Base-by-base conservation (phyloP, 768 basidiomycete genomes). In the Leccinum rimulosum region DNA sequence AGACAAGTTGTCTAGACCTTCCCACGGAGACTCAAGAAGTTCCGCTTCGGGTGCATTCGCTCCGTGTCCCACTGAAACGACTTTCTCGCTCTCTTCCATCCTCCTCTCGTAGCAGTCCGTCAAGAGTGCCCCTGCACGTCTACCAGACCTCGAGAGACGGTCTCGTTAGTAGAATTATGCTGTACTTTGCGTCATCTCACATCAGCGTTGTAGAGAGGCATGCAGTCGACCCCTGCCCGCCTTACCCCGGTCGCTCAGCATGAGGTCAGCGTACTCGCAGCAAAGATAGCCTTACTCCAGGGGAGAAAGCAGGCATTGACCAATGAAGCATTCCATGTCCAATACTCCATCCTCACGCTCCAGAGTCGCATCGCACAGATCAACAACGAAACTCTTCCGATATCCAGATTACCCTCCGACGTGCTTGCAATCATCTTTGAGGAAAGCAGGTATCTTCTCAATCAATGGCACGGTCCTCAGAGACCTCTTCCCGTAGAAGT, bases 361-460 rank as follows among this genome's bases (percentile, higher is more conserved):
- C 71, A 73, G 54, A 70, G 71, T 50, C 71, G 71, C 56, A 71
- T 69, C 51, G 71, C 71, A 30, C 71, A 66, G 35, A 74, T 73
- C 60, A 68, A 65, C 38, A 73, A 73, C 45, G 59, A 68, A 27
- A 71, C 66, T 22, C 69, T 66, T 17, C 73, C 71, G 35, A 64
- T 73, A 30, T 65, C 73, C 48, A 66, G 56, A 50, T 61, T 73
- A 49, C 72, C 72, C 11, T 68, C 73, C 4, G 72, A 73, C 58
- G 67, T 73, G 9, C 73, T 73, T 15, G 73, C 71, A 10, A 74
- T 73, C 62, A 64, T 73, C 49, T 73, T 73, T 27, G 73, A 73
- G 54, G 73, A 73, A 55, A 64, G 70, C 54, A 69, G 71, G 10
- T 61, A 62, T 52, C 62, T 67, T 11, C 71, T 74, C 54, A 61